phyloP scores from a whole-genome alignment of 2,329 filamentous ascomycete genomes.

The Bipolaris bicolor region DNA sequence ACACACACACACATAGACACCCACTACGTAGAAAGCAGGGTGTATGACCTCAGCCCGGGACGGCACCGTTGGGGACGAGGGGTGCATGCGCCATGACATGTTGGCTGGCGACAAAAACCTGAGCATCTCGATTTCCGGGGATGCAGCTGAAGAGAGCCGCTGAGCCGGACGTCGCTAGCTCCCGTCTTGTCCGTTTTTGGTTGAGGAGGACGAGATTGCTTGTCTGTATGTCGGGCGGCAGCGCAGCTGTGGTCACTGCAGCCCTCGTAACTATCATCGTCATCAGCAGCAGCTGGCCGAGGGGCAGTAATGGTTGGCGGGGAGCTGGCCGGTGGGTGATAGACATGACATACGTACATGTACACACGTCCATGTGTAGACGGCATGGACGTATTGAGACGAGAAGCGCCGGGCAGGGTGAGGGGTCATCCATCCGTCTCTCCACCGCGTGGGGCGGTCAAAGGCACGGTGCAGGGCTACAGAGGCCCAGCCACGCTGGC shows the following conservation, averaged over 20 bases:
- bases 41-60: no score
- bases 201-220: conserved; percentile 1
- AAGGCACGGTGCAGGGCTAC: conserved; percentile 23
- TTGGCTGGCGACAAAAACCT: neutral
- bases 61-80: neutral
- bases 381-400: neutral
- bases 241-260: conserved; percentile 16
- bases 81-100: conserved; percentile 9
- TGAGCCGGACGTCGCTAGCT: conserved; percentile 11
- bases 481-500: conserved; percentile 24
- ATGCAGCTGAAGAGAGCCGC: neutral
- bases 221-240: conserved; percentile 4
- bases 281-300: neutral
- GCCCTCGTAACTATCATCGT: conserved; percentile 10
- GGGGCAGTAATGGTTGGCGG: neutral
- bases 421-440: conserved; percentile 2
- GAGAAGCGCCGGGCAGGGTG: conserved; percentile 7
- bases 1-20: no score
- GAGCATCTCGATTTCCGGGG: conserved; percentile 4
- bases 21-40: no score
- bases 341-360: no score
- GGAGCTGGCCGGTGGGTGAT: neutral
- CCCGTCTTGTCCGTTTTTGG: conserved; percentile 6
- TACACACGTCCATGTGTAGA: no score
- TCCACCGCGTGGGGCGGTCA: conserved; percentile 10